Evolutionary conservation across 192 early-diverging fungal species (phyloP).

Genomic region (Irineochytrium annulatum): DNA sequence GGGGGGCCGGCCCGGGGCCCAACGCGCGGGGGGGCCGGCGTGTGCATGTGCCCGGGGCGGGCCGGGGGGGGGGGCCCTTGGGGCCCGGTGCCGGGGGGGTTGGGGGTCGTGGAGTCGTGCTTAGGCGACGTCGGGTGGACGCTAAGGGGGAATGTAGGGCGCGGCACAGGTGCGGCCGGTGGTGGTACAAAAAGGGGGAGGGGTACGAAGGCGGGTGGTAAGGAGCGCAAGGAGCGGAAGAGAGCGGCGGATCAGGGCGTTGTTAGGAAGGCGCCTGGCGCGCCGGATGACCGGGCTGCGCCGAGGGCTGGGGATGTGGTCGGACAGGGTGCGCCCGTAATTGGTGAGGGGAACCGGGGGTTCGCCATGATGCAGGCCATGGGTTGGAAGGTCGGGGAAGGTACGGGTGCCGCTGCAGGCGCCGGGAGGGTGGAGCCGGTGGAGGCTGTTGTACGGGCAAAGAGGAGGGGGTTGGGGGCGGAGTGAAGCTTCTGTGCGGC

Average conservation of each 20-base stretch:
- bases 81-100: too few relatives aligned
- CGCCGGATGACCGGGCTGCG: slow-evolving; percentile 21
- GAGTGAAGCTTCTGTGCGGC: slow-evolving; percentile 10
- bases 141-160: too few relatives aligned
- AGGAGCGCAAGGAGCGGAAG: neutral
- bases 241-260: slow-evolving; percentile 1
- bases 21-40: too few relatives aligned
- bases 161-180: too few relatives aligned
- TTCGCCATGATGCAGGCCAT: slow-evolving; percentile 65
- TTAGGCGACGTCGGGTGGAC: too few relatives aligned
- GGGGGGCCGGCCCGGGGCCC: too few relatives aligned
- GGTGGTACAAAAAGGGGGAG: neutral
- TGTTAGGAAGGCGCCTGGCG: slow-evolving; percentile 22
- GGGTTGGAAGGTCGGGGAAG: slow-evolving; percentile 52
- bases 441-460: slow-evolving; percentile 9
- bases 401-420: slow-evolving; percentile 18
- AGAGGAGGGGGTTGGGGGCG: slow-evolving; percentile 10
- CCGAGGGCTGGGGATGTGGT: slow-evolving; percentile 51
- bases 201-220: neutral
- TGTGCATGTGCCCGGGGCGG: too few relatives aligned
- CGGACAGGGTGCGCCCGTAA: slow-evolving; percentile 46
- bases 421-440: slow-evolving; percentile 9
- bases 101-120: too few relatives aligned
- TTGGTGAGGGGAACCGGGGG: slow-evolving; percentile 57
- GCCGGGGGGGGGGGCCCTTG: too few relatives aligned